A percentile compares a stretch with the other conserved stretches of the same genome.
These are phyloP conservation scores for Auricularia cornea DNA, from an alignment of 768 basidiomycete species.

Conservation along the genomic window DNA sequence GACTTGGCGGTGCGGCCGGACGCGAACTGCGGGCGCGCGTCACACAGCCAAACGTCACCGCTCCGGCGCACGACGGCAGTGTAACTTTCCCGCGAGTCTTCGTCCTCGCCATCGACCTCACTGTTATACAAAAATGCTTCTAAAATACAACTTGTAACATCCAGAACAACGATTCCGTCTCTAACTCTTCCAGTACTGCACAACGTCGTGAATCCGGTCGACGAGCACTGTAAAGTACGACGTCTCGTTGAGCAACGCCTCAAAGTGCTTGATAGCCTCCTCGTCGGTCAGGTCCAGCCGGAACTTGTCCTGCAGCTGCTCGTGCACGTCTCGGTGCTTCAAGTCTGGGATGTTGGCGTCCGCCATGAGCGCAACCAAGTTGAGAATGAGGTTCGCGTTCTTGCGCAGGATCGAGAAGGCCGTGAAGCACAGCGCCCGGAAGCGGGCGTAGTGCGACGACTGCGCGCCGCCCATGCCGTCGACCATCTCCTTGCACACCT, in stretches of 20 bases:
- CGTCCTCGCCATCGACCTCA: background rate
- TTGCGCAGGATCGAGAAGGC: conserved; percentile 94
- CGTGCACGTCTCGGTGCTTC: conserved; percentile 79
- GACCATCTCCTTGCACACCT: conserved; percentile 99
- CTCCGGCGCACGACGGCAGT: background rate
- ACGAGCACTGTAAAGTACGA: conserved; percentile 89
- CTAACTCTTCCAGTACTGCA: conserved; percentile 80
- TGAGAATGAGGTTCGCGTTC: conserved; percentile 93
- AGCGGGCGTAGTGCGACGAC: conserved; percentile 91
- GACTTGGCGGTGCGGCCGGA: background rate
- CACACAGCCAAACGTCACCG: background rate
- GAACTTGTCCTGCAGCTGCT: conserved; percentile 95
- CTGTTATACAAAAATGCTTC: background rate
- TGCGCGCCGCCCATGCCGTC: conserved; percentile 98
- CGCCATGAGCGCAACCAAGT: conserved; percentile 93
- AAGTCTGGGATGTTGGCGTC: conserved; percentile 98
- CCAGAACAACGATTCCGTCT: too few species aligned
- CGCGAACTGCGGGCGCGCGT: background rate
- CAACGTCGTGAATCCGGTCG: conserved; percentile 87
- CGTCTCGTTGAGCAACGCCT: conserved; percentile 86
- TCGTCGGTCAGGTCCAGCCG: conserved; percentile 89
- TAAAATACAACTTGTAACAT: too few species aligned
- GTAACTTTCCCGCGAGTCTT: too few species aligned
- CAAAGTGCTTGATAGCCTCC: conserved; percentile 96
- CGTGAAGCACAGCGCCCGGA: conserved; percentile 96